A percentile compares a stretch with the other conserved stretches of the same genome.
These are phyloP conservation scores for Symbiotaphrina buchneri DNA, from an alignment of 495 filamentous ascomycete species.

Conservation along the genomic window DNA sequence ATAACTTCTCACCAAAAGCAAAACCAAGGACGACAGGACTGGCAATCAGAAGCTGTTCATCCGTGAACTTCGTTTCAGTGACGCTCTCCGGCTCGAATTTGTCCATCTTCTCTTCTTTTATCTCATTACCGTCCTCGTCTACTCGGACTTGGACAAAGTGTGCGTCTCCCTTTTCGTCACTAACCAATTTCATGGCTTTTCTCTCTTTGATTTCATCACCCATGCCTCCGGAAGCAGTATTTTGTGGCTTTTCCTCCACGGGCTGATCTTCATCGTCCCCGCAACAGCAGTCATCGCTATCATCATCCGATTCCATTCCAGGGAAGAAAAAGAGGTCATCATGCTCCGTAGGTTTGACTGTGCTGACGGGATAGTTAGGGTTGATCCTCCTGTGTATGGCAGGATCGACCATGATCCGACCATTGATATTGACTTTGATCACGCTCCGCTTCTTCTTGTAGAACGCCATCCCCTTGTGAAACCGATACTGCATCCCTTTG, in stretches of 20 bases:
- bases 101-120: slow-evolving; percentile 42
- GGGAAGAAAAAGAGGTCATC: slow-evolving; percentile 34
- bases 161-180: slow-evolving; percentile 36
- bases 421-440: slow-evolving; percentile 75
- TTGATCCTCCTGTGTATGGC: slow-evolving; percentile 71
- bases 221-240: slow-evolving; percentile 12
- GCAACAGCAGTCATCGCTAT: slow-evolving; percentile 17
- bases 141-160: slow-evolving; percentile 36
- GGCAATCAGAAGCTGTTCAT: slow-evolving; percentile 74
- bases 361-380: slow-evolving; percentile 70
- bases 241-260: slow-evolving; percentile 8
- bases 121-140: slow-evolving; percentile 35
- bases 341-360: slow-evolving; percentile 52
- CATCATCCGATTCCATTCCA: slow-evolving; percentile 19
- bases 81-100: slow-evolving; percentile 17
- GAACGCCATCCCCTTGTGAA: slow-evolving; percentile 65
- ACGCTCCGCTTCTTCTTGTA: slow-evolving; percentile 61
- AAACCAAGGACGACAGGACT: slow-evolving; percentile 90
- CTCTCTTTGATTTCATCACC: slow-evolving; percentile 31
- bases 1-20: slow-evolving; percentile 72
- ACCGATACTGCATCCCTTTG: slow-evolving; percentile 68
- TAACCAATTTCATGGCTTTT: slow-evolving; percentile 40
- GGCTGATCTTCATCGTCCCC: slow-evolving; percentile 16
- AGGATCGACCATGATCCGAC: slow-evolving; percentile 80
- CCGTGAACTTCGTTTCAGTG: slow-evolving; percentile 37